A percentile compares a stretch with the other conserved stretches of the same genome.
These are phyloP conservation scores for Pezicula carpinea DNA, from an alignment of 2,329 filamentous ascomycete genomes.

Conservation along the genomic window DNA sequence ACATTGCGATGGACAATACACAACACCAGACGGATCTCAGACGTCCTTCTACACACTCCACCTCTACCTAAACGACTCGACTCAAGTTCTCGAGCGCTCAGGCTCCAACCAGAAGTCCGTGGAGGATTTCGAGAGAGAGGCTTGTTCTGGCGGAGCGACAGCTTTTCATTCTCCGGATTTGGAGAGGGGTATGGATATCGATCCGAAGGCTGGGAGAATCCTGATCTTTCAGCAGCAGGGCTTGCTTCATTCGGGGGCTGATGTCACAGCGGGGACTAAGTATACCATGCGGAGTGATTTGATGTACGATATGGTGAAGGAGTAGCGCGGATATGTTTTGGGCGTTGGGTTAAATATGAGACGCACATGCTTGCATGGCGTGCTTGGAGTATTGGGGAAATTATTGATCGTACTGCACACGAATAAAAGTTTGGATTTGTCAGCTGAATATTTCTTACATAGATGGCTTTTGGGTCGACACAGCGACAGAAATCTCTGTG, in stretches of 20 bases:
- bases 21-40: slow-evolving; percentile 19
- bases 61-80: slow-evolving; percentile 48
- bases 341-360: too few species aligned
- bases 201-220: slow-evolving; percentile 53
- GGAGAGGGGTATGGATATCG: slow-evolving; percentile 43
- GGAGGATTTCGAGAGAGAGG: slow-evolving; percentile 14
- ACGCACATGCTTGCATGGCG: too few species aligned
- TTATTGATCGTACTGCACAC: too few species aligned
- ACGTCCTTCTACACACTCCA: slow-evolving; percentile 47
- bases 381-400: too few species aligned
- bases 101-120: neutral
- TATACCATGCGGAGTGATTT: slow-evolving; percentile 28
- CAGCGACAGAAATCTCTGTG: too few species aligned
- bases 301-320: neutral
- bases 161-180: slow-evolving; percentile 44
- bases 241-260: slow-evolving; percentile 49
- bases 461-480: too few species aligned
- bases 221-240: slow-evolving; percentile 54
- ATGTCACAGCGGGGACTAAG: slow-evolving; percentile 47
- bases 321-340: too few species aligned
- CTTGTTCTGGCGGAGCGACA: slow-evolving; percentile 49
- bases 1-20: slow-evolving; percentile 65
- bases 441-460: too few species aligned
- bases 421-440: too few species aligned
- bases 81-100: slow-evolving; percentile 32